Evolutionary conservation across 1,284 basidiomycete species (phyloP).

Genomic region (Ganoderma multipileum): DNA sequence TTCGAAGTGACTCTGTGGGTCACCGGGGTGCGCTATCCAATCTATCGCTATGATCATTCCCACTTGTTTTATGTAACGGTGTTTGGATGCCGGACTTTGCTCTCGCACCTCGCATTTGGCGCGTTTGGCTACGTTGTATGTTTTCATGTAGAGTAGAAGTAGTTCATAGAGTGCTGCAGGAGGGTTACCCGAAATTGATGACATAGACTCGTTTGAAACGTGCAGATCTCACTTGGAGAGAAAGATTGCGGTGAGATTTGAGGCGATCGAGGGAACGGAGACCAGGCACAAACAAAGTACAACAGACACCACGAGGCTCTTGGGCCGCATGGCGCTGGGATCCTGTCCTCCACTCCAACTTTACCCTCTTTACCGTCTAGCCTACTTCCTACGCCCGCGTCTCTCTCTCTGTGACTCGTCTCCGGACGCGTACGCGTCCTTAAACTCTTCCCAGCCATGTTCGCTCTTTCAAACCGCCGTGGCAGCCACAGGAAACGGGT

Average conservation of each 20-base stretch:
- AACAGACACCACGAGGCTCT: constrained; percentile 13
- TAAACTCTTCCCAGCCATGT: constrained; percentile 19
- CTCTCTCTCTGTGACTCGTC: constrained; percentile 15
- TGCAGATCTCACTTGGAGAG: constrained; percentile 2
- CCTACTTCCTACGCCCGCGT: constrained; percentile 4
- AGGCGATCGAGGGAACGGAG: neutral
- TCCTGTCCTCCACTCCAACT: neutral
- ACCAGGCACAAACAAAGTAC: constrained; percentile 19
- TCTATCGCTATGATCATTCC: constrained; percentile 2
- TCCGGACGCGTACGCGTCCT: constrained; percentile 25
- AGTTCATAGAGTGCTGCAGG: neutral
- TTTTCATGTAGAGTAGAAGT: neutral
- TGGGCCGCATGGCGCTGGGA: constrained; percentile 8
- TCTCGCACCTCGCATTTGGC: neutral
- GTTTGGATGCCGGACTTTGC: neutral
- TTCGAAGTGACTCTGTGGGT: constrained; percentile 11
- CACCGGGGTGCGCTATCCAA: neutral
- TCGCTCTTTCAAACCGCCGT: constrained; percentile 32
- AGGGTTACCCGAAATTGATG: neutral
- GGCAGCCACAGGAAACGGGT: constrained; percentile 57
- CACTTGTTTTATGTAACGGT: constrained; percentile 2
- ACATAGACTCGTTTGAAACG: neutral
- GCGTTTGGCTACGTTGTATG: neutral
- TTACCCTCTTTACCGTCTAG: neutral
- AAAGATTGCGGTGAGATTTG: neutral